Base-by-base conservation (phyloP, 2,329 filamentous ascomycete genomes). In the Mycosphaerella arachidis region DNA sequence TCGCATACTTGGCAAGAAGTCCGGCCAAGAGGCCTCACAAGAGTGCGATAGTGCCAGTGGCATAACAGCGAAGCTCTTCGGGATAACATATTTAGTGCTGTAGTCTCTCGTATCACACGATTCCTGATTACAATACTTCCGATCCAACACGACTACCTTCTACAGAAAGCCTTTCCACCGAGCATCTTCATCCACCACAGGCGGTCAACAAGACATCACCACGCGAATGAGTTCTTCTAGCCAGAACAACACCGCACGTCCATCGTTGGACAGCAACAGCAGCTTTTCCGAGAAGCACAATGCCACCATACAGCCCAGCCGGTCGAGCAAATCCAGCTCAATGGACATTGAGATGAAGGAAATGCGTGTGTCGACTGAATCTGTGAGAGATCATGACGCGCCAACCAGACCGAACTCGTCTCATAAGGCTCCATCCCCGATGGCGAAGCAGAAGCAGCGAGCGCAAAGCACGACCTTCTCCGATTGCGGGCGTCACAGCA, bases 401-500 rank as follows among this genome's bases (percentile, higher is more conserved):
- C 46, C 55, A 30, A 29, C 51, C 10, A 57, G 56, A 20, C n/a
- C 48, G 6, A 48, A 20, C 7, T 6, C 57, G 1, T 12, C 43
- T 24, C 61, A 66, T 45, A 35, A 31, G n/a, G 27, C n/a, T n/a
- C 48, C 55, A 18, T 43, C 40, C 7, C 40, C 40, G 6, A 62
- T 60, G 53, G 16, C 52, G 31, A 63, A 61, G 37, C 53, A 40
- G n/a, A 57, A 55, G 43, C 48, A 52, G 5, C 59, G 58, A 52
- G 51, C 53, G 3, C 55, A 60, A 27, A 55, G 55, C 48, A 50
- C 45, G 8, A 63, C 62, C 9, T 71, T 66, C 60, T 60, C 59
- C 30, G 65, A 81, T 58, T 79, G 72, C 56, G 79, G 79, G 13
- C 75, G 79, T 8, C 79, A 82, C 67, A 76, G 75, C 18, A 81